These are phyloP conservation scores for Paramarasmius palmivorus DNA, from an alignment of 1,284 basidiomycete genomes.

Conservation along the genomic window DNA sequence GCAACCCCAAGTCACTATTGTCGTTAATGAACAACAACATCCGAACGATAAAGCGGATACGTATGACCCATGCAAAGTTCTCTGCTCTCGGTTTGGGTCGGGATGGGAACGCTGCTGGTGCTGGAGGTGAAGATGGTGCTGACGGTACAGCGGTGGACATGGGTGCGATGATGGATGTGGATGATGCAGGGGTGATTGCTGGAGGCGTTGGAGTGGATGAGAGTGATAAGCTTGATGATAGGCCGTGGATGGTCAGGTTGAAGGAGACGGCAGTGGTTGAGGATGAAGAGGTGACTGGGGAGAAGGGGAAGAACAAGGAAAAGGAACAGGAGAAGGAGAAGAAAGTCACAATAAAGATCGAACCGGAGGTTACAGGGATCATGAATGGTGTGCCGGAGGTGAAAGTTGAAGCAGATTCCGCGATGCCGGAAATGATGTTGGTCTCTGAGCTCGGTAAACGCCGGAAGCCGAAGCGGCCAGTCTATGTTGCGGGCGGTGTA, in stretches of 20 bases:
- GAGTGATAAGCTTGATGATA: slow-evolving; percentile 18
- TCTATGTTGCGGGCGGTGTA: slow-evolving; percentile 27
- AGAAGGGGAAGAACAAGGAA: slow-evolving; percentile 57
- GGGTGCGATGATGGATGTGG: slow-evolving; percentile 12
- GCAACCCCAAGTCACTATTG: slow-evolving; percentile 49
- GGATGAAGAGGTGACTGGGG: slow-evolving; percentile 38
- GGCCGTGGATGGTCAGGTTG: slow-evolving; percentile 14
- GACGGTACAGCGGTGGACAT: slow-evolving; percentile 15
- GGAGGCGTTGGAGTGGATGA: slow-evolving; percentile 11
- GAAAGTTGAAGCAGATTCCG: background rate
- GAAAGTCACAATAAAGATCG: background rate
- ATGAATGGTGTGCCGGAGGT: background rate
- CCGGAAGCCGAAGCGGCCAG: slow-evolving; percentile 14
- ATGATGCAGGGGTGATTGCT: slow-evolving; percentile 7
- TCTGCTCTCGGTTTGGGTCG: slow-evolving; percentile 42
- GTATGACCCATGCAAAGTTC: slow-evolving; percentile 71
- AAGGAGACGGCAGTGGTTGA: background rate
- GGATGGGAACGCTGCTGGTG: slow-evolving; percentile 8
- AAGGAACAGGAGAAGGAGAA: slow-evolving; percentile 49
- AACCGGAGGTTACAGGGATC: background rate
- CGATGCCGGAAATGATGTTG: background rate
- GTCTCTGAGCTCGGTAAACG: background rate
- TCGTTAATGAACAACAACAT: slow-evolving; percentile 74
- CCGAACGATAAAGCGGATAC: slow-evolving; percentile 65
- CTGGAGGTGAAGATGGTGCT: slow-evolving; percentile 12